Percentiles rank a stretch among this genome's conserved stretches.
These are phyloP conservation scores for Saccharomycopsis fermentans DNA, from an alignment of 805 yeast genomes.

Conservation along the genomic window DNA sequence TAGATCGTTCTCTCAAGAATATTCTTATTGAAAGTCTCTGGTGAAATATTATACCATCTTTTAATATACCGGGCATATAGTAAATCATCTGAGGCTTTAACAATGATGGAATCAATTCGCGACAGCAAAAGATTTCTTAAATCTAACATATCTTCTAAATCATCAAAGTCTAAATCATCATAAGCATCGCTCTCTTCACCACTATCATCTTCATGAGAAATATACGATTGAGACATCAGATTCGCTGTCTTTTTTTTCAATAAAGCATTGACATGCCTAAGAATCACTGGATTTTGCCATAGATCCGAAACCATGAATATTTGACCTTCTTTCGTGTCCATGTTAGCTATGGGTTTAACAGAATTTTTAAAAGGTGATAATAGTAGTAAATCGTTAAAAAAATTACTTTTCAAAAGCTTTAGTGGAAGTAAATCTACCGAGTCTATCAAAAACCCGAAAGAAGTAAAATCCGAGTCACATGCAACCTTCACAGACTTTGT, in stretches of 20 bases:
- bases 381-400: conserved; percentile 42
- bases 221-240: not conserved
- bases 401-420: conserved; percentile 35
- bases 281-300: not conserved
- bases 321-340: not conserved
- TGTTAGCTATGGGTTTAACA: not conserved
- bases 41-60: not conserved
- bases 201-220: too few relatives aligned
- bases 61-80: not conserved
- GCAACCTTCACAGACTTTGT: conserved; percentile 51
- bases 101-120: not conserved
- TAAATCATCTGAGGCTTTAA: not conserved
- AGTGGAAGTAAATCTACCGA: conserved; percentile 52
- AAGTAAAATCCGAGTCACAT: conserved; percentile 54
- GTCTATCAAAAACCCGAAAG: conserved; percentile 58
- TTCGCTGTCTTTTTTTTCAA: not conserved
- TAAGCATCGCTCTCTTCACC: not conserved
- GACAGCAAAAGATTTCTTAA: not conserved
- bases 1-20: not conserved
- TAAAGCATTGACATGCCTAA: not conserved
- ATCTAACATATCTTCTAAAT: not conserved
- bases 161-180: not conserved
- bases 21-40: not conserved
- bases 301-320: not conserved
- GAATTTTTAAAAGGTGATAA: conserved; percentile 36